Base-by-base conservation (phyloP, 2,329 filamentous ascomycete genomes). In the Bipolaris gigantea region DNA sequence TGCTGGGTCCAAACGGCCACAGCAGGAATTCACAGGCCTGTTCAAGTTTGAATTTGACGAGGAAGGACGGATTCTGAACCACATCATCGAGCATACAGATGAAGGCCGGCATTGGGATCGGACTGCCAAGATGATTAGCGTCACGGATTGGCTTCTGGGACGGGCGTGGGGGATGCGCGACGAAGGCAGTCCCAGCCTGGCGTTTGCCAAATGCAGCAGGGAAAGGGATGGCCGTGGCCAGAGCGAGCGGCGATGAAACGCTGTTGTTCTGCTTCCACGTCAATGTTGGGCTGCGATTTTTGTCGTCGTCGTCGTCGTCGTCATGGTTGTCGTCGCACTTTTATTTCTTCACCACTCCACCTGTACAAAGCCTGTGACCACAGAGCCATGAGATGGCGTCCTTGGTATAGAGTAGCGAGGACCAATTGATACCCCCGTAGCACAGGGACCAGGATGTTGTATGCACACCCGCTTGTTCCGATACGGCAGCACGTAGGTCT, bases 1-100 rank as follows among this genome's bases (percentile, higher is more conserved):
- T 4, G 81, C 84, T 46, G 79, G 83, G 16, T 75, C 80, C 62
- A 60, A 57, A 16, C 45, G 50, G 11, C 44, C 55, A 2, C 63
- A 73, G 19, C 88, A 89, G 67, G 89, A 92, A 68, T 97, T 97
- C 65, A 90, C 87, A 1, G 94, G 94, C 0, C 76, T 97, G 10
- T 99, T 97, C 75, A 88, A 96, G 55, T 99, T 99, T 73, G 90
- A 96, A 61, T 99, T 99, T 72, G 94, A 97, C 69, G 81, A 85
- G 42, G 84, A 96, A 65, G 94, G 94, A 1, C 83, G 91, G 59
- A 85, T 99, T 33, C 76, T 89, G 43, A 91, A 85, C 63, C 94
- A 97, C 74, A 96, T 90, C 0, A 97, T 99, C 67, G 94, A 99
- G 76, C 90, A 96, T 76, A 89, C 90, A 1, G 89, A 97, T 66